Conservation (phyloP, 768 basidiomycete species). For the Tylopilus vinaceipallidus region DNA sequence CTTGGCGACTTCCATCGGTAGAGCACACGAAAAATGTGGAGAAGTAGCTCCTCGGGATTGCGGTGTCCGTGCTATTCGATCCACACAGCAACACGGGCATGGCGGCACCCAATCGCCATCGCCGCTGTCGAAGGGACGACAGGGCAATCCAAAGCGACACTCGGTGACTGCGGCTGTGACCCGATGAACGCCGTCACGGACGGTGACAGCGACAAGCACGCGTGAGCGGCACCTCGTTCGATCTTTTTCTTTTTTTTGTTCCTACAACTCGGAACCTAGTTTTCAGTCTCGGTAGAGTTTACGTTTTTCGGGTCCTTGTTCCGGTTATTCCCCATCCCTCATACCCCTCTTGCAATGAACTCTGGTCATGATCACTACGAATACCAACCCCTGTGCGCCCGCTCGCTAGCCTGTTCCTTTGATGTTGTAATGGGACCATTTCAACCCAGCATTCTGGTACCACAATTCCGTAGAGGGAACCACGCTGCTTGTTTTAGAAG, state of each 20-base stretch:
- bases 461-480: constrained; percentile 6
- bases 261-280: constrained; percentile 4
- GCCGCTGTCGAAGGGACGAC: constrained; percentile 28
- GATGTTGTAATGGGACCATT: constrained; percentile 22
- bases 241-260: not conserved
- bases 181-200: constrained; percentile 22
- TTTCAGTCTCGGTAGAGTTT: constrained; percentile 10
- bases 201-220: constrained; percentile 19
- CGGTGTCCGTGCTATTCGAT: constrained; percentile 48
- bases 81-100: constrained; percentile 27
- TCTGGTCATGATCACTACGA: constrained; percentile 11
- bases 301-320: constrained; percentile 6
- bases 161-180: constrained; percentile 22
- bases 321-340: not conserved
- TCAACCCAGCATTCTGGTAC: constrained; percentile 8
- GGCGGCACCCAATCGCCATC: constrained; percentile 18
- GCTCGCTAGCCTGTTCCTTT: not conserved
- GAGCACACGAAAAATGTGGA: constrained; percentile 86
- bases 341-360: constrained; percentile 23
- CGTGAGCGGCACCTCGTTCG: not conserved
- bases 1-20: constrained; percentile 30
- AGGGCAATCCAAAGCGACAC: constrained; percentile 27
- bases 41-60: constrained; percentile 80
- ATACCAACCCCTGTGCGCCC: constrained; percentile 14
- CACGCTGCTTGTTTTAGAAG: constrained; percentile 14